phyloP scores from a whole-genome alignment of 108 stramenopile species.

The Nitzschia inconspicua region DNA sequence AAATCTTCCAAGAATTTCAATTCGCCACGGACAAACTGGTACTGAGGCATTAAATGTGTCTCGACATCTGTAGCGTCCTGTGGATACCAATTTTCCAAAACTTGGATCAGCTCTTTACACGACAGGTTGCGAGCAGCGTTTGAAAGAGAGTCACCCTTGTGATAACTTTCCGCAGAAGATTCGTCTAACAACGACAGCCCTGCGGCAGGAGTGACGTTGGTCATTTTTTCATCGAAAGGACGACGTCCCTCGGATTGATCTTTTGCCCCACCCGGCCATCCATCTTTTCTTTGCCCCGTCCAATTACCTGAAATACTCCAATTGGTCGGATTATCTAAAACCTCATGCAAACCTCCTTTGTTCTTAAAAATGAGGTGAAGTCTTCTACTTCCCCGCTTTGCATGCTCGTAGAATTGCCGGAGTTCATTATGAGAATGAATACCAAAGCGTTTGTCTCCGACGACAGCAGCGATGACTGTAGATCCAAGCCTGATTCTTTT shows the following conservation, averaged over 20 bases:
- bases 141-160: background rate
- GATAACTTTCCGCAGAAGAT: background rate
- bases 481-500: background rate
- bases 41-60: background rate
- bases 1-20: no score
- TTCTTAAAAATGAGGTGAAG: conserved; percentile 1
- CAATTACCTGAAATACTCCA: background rate
- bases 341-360: no score
- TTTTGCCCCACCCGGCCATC: conserved; percentile 4
- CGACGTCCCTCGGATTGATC: background rate
- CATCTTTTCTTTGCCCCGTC: background rate
- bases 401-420: background rate
- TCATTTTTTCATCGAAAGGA: background rate
- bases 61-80: background rate
- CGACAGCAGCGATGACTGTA: conserved; percentile 3
- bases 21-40: background rate
- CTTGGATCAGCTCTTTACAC: background rate
- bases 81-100: conserved; percentile 3
- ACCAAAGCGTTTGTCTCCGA: background rate
- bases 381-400: background rate
- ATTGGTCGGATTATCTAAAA: background rate
- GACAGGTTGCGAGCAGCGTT: conserved; percentile 1
- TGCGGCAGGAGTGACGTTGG: background rate
- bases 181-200: background rate
- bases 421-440: background rate